These are phyloP conservation scores for Fusarium sp. DNA, from an alignment of 2,329 filamentous ascomycete genomes.

Conservation along the genomic window DNA sequence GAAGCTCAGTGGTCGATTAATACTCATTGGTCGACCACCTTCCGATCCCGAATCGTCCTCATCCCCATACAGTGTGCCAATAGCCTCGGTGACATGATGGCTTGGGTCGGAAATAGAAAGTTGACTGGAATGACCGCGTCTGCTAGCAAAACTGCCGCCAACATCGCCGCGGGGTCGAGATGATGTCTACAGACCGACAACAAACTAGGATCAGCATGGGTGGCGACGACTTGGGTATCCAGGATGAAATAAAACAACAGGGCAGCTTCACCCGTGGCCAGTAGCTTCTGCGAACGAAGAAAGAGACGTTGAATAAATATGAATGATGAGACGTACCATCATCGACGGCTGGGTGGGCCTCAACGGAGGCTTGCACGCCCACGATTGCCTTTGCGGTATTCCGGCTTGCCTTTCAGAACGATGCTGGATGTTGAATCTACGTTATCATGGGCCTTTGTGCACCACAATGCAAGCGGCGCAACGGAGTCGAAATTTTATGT, in stretches of 20 bases:
- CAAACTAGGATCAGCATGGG: slow-evolving; percentile 44
- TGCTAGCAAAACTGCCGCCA: slow-evolving; percentile 69
- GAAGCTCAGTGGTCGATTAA: slow-evolving; percentile 79
- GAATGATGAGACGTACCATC: slow-evolving; percentile 61
- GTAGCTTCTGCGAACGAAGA: slow-evolving; percentile 6
- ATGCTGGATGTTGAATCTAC: slow-evolving; percentile 39
- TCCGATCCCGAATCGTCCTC: slow-evolving; percentile 73
- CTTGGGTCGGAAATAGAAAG: slow-evolving; percentile 85
- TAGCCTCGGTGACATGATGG: slow-evolving; percentile 95
- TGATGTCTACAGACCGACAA: slow-evolving; percentile 63
- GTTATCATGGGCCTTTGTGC: slow-evolving; percentile 50
- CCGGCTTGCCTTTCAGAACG: slow-evolving; percentile 46
- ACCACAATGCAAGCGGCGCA: slow-evolving; percentile 47
- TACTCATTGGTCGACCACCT: slow-evolving; percentile 74
- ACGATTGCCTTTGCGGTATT: slow-evolving; percentile 48
- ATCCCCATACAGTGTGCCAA: slow-evolving; percentile 90
- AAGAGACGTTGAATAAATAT: slow-evolving; percentile 12
- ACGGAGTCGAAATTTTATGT: slow-evolving; percentile 39
- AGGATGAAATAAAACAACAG: slow-evolving; percentile 17
- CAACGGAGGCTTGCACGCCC: slow-evolving; percentile 54
- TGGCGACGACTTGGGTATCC: slow-evolving; percentile 27
- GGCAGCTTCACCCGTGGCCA: neutral
- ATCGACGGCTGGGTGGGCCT: slow-evolving; percentile 59
- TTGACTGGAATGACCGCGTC: slow-evolving; percentile 70
- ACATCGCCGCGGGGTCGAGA: slow-evolving; percentile 68